Base-by-base conservation (phyloP, 2,329 filamentous ascomycete species). In the Aureobasidium sp. region DNA sequence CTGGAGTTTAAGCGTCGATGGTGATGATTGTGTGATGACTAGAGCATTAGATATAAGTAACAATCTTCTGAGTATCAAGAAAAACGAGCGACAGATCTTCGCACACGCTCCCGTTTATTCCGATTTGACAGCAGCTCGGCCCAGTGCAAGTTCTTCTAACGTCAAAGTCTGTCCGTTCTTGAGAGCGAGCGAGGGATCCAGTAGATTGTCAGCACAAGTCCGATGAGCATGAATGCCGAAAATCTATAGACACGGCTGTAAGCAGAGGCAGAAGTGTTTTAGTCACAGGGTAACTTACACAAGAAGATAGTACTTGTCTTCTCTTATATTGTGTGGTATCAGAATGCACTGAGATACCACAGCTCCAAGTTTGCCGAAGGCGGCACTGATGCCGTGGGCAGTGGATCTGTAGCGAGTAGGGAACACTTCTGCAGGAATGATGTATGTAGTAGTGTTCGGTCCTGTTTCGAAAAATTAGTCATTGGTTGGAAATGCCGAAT, bases 401-500 rank as follows among this genome's bases (percentile, higher is more conserved):
- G 79, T 80, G 58, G 76, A 81, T 20, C 81, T 77, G 66, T 83
- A 83, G 20, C 78, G 74, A 0, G 81, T 84, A 3, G 82, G 82
- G 65, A 83, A 84, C 57, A 82, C 76, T 64, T 83, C 81, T 14
- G 80, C 81, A n/a, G 81, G 79, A 41, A 83, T 79, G 55, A 67
- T 64, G 62, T 67, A 68, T n/a, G 65, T 63, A 20, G 64, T 55
- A 29, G 67, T 48, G 49, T 68, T 65, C 63, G 70, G 74, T 67
- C 79, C 52, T 56, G 11, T 44, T 5, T 11, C 2, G 12, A 2
- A 3, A 5, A 0, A 8, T 29, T 12, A 48, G 45, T 15, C 14
- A n/a, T 11, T n/a, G 14, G 4, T 11, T n/a, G 9, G 4, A 3
- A 2, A 12, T 17, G 3, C 25, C 2, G 15, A 7, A 20, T 14